Evolutionary conservation across 257 asterid genomes (phyloP).

Genomic region (Capsicum chinense): DNA sequence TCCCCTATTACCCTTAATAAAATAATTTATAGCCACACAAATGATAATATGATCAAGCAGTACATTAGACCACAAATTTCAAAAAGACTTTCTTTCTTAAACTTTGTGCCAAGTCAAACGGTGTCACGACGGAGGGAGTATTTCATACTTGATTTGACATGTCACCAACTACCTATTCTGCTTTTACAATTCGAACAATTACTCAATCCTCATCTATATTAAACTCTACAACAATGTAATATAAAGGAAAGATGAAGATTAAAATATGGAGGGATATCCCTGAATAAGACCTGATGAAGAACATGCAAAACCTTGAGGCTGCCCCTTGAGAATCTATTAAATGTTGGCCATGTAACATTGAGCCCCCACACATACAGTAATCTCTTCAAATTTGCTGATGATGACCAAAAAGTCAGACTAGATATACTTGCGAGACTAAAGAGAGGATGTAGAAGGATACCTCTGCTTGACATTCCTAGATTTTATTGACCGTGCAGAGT

Average conservation of each 20-base stretch:
- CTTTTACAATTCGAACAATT: background rate
- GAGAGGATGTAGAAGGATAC: background rate
- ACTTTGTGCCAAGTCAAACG: background rate
- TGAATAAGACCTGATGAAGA: background rate
- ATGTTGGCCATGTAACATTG: background rate
- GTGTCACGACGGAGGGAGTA: background rate
- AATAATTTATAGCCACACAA: background rate
- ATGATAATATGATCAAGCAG: background rate
- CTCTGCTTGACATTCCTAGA: background rate
- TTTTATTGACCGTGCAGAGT: constrained; percentile 3
- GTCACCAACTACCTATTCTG: background rate
- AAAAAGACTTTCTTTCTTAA: background rate
- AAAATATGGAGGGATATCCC: background rate
- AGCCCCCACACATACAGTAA: background rate
- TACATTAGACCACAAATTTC: background rate
- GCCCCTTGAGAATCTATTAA: constrained; percentile 1
- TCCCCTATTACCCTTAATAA: background rate
- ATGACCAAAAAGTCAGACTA: background rate
- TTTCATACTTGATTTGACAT: constrained; percentile 4
- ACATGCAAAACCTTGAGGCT: background rate
- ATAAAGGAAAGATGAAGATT: background rate
- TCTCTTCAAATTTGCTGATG: background rate
- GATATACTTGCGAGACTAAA: background rate
- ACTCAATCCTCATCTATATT: background rate
- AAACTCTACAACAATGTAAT: background rate